A percentile compares a stretch with the other conserved stretches of the same genome.
These are phyloP conservation scores for Coemansia sp. DNA, from an alignment of 192 early-diverging fungal species.

Conservation along the genomic window DNA sequence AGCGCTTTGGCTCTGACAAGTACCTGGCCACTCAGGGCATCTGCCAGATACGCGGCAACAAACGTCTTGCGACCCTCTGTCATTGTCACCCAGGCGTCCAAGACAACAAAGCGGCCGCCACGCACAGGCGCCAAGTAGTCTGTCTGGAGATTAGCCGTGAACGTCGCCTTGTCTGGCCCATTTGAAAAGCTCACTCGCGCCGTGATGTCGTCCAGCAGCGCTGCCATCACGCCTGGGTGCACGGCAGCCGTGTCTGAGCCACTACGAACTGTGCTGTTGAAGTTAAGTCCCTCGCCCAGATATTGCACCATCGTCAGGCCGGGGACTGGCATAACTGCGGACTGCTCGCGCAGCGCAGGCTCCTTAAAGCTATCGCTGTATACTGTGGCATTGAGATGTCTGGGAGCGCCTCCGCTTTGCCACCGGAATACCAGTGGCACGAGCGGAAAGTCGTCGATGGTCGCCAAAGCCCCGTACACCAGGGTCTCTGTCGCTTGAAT, in stretches of 20 bases:
- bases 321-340: slow-evolving; percentile 3
- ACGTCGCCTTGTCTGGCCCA: slow-evolving; percentile 18
- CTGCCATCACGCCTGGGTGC: slow-evolving; percentile 29
- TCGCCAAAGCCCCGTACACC: slow-evolving; percentile 22
- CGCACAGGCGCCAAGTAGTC: slow-evolving; percentile 25
- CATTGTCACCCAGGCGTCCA: slow-evolving; percentile 42
- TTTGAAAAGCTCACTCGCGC: slow-evolving; percentile 34
- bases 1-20: slow-evolving; percentile 22
- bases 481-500: slow-evolving; percentile 30
- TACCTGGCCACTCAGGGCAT: slow-evolving; percentile 22
- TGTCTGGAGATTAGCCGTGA: slow-evolving; percentile 47
- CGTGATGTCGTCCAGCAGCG: slow-evolving; percentile 39
- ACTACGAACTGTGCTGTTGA: slow-evolving; percentile 2
- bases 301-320: slow-evolving; percentile 38
- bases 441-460: slow-evolving; percentile 10
- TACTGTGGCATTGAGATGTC: slow-evolving; percentile 9
- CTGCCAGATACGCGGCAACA: slow-evolving; percentile 22
- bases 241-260: not conserved
- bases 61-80: slow-evolving; percentile 41
- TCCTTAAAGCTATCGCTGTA: slow-evolving; percentile 16
- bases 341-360: not conserved
- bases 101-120: slow-evolving; percentile 20
- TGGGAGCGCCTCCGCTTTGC: slow-evolving; percentile 10
- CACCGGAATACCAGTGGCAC: slow-evolving; percentile 32
- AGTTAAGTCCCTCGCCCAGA: slow-evolving; percentile 20